Evolutionary conservation across 2,329 filamentous ascomycete genomes (phyloP), one percentile per base, ranked within the genome.

Genomic region (Trichoderma koningii): DNA sequence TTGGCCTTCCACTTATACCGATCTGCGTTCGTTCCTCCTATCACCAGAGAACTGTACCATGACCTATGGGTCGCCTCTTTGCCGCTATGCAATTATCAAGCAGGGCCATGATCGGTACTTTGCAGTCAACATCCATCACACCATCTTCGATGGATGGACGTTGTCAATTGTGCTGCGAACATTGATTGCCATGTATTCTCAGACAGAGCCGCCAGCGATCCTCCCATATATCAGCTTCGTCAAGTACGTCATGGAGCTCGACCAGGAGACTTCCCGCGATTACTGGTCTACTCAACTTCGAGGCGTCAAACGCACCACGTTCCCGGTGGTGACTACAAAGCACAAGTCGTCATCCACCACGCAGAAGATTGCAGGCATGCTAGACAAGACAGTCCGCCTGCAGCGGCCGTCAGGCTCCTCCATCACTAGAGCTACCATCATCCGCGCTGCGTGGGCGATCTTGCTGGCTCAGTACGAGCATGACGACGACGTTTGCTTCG

Each of bases 391-490:
- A n/a, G 52, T 53, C 14, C 50, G 47, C 5, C 48, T 64, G 7
- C 21, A 42, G 7, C 28, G n/a, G 2, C 44, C 52, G 0, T 9
- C 42, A 3, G 19, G 21, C 9, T 41, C 52, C 5, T 48, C 41
- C 28, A 61, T 69, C 30, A 71, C 34, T 3, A 38, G 34, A 38
- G 34, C 34, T 5, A 38, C 65, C 1, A 15, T 65, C 3, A n/a
- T 65, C 3, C 63, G 63, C n/a, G 55, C 63, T 9, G 34, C 55
- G 15, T 65, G 63, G 63, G 55, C 63, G 15, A 14, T 66, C 1
- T 30, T 79, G 5, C 71, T 78, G 1, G 71, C 74, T 0, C 67
- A 75, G 2, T 78, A 79, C 52, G 72, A 77, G 67, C 72, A 12
- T 62, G 73, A 57, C n/a, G 34, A 65, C 15, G 59, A 66, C 38